Percentiles rank a stretch among this genome's conserved stretches.
Conservation (phyloP, 1,284 basidiomycete species). For the Sanghuangporus baumii region DNA sequence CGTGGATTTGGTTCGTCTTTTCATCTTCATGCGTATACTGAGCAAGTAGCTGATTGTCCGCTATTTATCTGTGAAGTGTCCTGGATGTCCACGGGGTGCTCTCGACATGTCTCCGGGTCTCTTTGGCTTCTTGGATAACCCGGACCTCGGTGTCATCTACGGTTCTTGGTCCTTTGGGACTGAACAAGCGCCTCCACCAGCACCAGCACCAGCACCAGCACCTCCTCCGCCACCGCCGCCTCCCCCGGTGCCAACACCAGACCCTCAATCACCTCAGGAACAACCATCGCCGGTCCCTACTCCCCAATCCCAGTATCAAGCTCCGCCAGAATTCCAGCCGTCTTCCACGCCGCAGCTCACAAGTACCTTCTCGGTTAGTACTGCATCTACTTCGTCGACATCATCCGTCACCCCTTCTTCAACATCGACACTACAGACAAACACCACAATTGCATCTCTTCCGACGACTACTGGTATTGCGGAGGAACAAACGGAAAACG, state of each 20-base stretch:
- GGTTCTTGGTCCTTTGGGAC: constrained; percentile 35
- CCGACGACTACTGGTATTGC: not conserved
- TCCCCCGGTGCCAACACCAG: not conserved
- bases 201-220: constrained; percentile 10
- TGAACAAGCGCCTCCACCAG: constrained; percentile 4
- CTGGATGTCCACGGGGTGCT: constrained; percentile 34
- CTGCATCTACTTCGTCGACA: not conserved
- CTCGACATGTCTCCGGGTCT: constrained; percentile 46
- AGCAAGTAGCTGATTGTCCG: not conserved
- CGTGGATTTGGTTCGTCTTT: constrained; percentile 33
- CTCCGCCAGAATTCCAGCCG: not conserved
- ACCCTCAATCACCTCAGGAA: not conserved
- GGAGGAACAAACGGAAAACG: not conserved
- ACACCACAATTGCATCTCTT: not conserved
- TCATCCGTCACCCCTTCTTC: not conserved
- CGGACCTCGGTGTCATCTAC: constrained; percentile 30
- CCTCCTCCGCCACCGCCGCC: not conserved
- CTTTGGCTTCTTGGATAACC: constrained; percentile 37
- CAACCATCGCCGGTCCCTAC: not conserved
- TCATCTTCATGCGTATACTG: constrained; percentile 5
- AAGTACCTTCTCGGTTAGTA: not conserved
- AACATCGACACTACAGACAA: not conserved
- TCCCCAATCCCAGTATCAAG: not conserved
- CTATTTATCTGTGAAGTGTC: constrained; percentile 28
- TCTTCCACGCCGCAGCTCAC: not conserved